Conservation (phyloP, 1,284 basidiomycete species). For the Stygiomarasmius scandens region DNA sequence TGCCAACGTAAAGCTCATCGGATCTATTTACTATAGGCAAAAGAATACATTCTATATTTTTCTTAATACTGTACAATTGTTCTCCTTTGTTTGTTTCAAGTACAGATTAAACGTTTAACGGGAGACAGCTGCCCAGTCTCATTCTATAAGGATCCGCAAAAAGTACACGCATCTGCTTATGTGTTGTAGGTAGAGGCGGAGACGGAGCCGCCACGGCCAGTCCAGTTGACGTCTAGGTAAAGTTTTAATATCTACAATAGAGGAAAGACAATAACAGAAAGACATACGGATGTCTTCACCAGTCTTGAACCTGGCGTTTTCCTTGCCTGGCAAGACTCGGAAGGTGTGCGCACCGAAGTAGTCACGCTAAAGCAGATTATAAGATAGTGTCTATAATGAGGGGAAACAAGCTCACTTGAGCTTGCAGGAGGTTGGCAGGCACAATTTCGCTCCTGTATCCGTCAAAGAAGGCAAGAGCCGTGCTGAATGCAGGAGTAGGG, state of each 20-base stretch:
- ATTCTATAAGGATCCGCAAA: neutral
- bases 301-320: constrained; percentile 78
- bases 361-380: constrained; percentile 69
- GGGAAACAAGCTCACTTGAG: constrained; percentile 59
- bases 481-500: constrained; percentile 94
- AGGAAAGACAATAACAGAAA: constrained; percentile 11
- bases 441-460: constrained; percentile 93
- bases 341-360: constrained; percentile 96
- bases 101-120: neutral
- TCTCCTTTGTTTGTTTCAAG: neutral
- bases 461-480: constrained; percentile 98
- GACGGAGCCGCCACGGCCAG: constrained; percentile 91
- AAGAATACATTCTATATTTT: constrained; percentile 7
- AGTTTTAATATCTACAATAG: constrained; percentile 9
- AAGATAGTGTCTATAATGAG: neutral
- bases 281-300: constrained; percentile 87
- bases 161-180: constrained; percentile 43
- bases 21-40: neutral
- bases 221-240: constrained; percentile 82
- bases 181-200: constrained; percentile 92
- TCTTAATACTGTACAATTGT: constrained; percentile 5
- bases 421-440: constrained; percentile 95
- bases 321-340: constrained; percentile 87
- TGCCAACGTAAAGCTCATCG: no score
- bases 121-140: neutral